Percentiles rank a stretch among this genome's conserved stretches.
Conservation (phyloP, 495 filamentous ascomycete genomes). For the Xeromyces bisporus region DNA sequence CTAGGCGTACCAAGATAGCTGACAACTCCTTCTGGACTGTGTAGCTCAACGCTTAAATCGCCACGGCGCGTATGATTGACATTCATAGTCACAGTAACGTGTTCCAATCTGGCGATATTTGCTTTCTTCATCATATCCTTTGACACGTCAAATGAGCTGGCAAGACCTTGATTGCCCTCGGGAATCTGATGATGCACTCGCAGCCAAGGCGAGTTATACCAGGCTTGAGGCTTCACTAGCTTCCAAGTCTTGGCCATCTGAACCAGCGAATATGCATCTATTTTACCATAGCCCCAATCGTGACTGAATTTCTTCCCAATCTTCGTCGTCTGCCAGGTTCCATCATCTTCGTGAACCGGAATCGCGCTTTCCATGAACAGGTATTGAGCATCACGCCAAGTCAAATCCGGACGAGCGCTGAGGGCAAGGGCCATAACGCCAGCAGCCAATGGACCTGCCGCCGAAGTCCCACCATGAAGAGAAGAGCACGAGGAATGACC, state of each 20-base stretch:
- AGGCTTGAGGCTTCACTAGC: conserved; percentile 89
- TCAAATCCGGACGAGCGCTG: conserved; percentile 67
- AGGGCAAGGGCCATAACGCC: conserved; percentile 89
- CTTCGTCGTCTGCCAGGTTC: conserved; percentile 62
- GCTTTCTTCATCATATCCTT: conserved; percentile 55
- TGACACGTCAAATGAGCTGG: conserved; percentile 63
- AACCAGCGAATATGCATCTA: conserved; percentile 75
- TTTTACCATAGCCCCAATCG: conserved; percentile 85
- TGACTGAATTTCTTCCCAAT: conserved; percentile 82
- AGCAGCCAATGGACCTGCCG: conserved; percentile 80
- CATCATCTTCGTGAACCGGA: conserved; percentile 55
- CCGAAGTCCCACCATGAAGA: conserved; percentile 86
- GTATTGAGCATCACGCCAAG: conserved; percentile 91
- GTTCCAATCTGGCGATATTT: conserved; percentile 74
- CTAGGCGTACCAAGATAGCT: conserved; percentile 70
- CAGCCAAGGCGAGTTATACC: conserved; percentile 86
- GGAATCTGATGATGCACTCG: conserved; percentile 76
- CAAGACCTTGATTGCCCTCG: conserved; percentile 65
- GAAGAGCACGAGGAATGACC: conserved; percentile 61
- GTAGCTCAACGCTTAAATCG: conserved; percentile 82
- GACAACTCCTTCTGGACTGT: conserved; percentile 64
- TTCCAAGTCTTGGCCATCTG: conserved; percentile 74
- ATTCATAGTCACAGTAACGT: conserved; percentile 97
- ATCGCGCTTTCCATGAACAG: conserved; percentile 72
- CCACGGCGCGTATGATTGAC: conserved; percentile 70